phyloP scores from a whole-genome alignment of 345 rosid genomes.

The Carallia brachiata region DNA sequence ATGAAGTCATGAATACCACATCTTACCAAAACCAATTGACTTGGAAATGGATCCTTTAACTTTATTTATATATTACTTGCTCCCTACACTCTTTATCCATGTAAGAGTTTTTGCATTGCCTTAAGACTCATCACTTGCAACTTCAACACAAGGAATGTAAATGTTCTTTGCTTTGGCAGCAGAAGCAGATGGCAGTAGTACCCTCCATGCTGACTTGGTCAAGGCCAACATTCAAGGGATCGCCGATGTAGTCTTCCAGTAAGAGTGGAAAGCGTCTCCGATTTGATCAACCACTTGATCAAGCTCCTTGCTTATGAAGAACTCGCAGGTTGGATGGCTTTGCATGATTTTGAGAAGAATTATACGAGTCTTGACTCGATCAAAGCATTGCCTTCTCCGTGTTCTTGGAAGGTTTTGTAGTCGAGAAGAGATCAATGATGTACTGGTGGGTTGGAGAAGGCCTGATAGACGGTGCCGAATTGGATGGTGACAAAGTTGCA shows the following conservation, averaged over 20 bases:
- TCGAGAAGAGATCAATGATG: slow-evolving; percentile 18
- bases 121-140: too few species aligned
- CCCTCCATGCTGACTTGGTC: background rate
- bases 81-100: too few species aligned
- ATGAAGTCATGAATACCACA: too few species aligned
- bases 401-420: slow-evolving; percentile 16
- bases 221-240: background rate
- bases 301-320: background rate
- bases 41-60: too few species aligned
- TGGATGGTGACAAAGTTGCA: too few species aligned
- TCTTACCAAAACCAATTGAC: too few species aligned
- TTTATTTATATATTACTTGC: too few species aligned
- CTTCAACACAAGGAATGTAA: too few species aligned
- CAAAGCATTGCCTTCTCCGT: slow-evolving; percentile 3
- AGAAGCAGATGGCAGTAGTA: background rate
- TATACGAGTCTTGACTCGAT: background rate
- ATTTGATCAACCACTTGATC: too few species aligned
- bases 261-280: background rate
- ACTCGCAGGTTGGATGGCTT: background rate
- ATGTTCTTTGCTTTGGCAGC: background rate
- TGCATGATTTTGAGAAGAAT: background rate
- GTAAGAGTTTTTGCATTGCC: too few species aligned
- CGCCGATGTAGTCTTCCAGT: accelerated
- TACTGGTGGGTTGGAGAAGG: slow-evolving; percentile 48
- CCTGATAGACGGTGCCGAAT: background rate